These are phyloP conservation scores for Solanum hybrid DNA, from an alignment of 305 asterid species.

Conservation along the genomic window DNA sequence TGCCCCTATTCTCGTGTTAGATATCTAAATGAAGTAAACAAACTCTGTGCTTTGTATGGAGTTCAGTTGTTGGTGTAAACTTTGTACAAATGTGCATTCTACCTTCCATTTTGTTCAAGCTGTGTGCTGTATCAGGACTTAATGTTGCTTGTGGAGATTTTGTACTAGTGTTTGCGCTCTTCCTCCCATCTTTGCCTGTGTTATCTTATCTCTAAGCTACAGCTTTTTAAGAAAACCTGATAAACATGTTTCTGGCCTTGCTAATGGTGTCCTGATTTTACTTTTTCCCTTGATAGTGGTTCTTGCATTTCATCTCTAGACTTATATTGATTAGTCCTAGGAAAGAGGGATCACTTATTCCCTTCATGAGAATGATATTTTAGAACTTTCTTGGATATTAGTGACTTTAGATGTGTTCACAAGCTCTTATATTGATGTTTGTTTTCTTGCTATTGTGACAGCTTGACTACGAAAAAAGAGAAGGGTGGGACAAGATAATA, in stretches of 20 bases:
- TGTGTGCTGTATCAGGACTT: not conserved
- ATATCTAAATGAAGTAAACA: not conserved
- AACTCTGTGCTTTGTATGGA: not conserved
- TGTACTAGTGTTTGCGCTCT: not conserved
- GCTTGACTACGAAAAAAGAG: slow-evolving; percentile 80
- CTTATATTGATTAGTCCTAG: not conserved
- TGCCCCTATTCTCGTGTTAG: not conserved
- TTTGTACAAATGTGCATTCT: not conserved
- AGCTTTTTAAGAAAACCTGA: not conserved
- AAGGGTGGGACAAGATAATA: slow-evolving; percentile 42
- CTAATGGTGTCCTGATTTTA: not conserved
- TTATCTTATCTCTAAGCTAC: not conserved
- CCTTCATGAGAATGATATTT: slow-evolving; percentile 13
- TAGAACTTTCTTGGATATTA: not conserved
- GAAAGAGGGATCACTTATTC: not conserved
- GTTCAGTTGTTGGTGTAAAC: not conserved
- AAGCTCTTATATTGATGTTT: not conserved
- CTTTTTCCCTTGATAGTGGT: not conserved
- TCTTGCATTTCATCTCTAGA: not conserved
- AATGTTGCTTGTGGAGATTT: not conserved
- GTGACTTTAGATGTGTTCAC: slow-evolving; percentile 2
- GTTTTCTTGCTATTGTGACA: slow-evolving; percentile 16
- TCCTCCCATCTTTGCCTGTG: not conserved
- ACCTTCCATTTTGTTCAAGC: not conserved
- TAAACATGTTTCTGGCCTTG: not conserved